Percentiles rank a stretch among this genome's conserved stretches.
Evolutionary conservation across 345 rosid genomes (phyloP).

Genomic region (Aquilaria yunnanensis): DNA sequence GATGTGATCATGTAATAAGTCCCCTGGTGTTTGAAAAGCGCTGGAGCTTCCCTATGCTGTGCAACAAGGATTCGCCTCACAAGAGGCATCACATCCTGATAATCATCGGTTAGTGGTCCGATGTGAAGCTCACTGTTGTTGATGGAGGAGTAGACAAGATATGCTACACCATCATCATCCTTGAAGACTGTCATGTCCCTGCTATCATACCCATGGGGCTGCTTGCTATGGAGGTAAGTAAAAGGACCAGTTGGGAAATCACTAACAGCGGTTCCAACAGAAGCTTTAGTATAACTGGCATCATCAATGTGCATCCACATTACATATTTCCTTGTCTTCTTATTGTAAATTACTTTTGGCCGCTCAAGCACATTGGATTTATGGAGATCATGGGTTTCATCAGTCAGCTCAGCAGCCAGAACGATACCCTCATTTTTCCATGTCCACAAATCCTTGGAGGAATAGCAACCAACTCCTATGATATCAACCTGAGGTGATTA

Average conservation of each 20-base stretch:
- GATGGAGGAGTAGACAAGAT: constrained; percentile 74
- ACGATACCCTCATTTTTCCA: constrained; percentile 95
- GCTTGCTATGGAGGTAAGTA: constrained; percentile 59
- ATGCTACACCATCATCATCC: constrained; percentile 74
- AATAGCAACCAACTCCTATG: constrained; percentile 94
- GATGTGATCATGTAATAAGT: constrained; percentile 92
- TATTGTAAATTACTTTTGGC: constrained; percentile 87
- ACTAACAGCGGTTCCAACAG: constrained; percentile 74
- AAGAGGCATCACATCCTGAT: constrained; percentile 50
- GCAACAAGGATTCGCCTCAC: constrained; percentile 59
- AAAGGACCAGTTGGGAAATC: constrained; percentile 82
- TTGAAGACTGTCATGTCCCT: constrained; percentile 95
- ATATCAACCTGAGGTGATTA: constrained; percentile 62
- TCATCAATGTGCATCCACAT: constrained; percentile 99
- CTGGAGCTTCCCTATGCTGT: constrained; percentile 88
- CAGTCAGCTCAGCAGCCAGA: constrained; percentile 57
- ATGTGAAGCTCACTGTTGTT: constrained; percentile 91
- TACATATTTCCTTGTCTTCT: constrained; percentile 61
- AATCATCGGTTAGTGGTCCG: constrained; percentile 69
- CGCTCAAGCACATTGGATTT: constrained; percentile 88
- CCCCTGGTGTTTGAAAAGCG: constrained; percentile 66
- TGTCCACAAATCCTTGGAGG: constrained; percentile 86
- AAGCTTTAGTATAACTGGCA: constrained; percentile 88
- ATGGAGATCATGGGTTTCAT: constrained; percentile 73
- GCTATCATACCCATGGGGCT: constrained; percentile 83